phyloP scores from a whole-genome alignment of 2,329 filamentous ascomycete genomes.

The Simplicillium aogashimaense region DNA sequence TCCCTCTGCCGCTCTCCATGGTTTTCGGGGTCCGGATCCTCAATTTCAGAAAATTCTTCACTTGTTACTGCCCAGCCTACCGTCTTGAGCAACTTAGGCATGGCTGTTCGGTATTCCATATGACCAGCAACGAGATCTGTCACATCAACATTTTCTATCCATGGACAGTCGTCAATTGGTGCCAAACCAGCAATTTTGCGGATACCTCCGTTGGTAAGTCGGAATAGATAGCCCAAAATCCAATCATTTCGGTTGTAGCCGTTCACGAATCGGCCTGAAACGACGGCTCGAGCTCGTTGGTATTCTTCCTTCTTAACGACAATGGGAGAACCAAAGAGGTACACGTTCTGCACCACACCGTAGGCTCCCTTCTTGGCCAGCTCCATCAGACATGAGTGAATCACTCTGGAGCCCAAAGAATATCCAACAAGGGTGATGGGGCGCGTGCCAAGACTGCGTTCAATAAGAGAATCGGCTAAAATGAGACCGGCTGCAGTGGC shows the following conservation, averaged over 20 bases:
- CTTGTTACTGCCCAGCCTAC: conserved; percentile 87
- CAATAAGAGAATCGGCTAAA: conserved; percentile 85
- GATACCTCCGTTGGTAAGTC: conserved; percentile 85
- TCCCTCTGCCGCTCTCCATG: conserved; percentile 81
- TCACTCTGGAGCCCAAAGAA: conserved; percentile 83
- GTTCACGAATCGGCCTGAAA: conserved; percentile 89
- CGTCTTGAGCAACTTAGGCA: conserved; percentile 78
- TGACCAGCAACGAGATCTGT: conserved; percentile 81
- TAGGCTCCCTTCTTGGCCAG: conserved; percentile 74
- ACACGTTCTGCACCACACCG: conserved; percentile 89
- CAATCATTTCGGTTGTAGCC: conserved; percentile 93
- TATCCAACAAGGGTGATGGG: conserved; percentile 93
- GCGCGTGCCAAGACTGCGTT: conserved; percentile 80
- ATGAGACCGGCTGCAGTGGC: conserved; percentile 85
- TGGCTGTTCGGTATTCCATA: conserved; percentile 91
- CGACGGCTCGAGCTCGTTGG: conserved; percentile 67
- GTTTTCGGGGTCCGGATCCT: conserved; percentile 93
- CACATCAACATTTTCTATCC: conserved; percentile 81
- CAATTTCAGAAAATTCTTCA: conserved; percentile 92
- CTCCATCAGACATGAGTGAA: conserved; percentile 84
- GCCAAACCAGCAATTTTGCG: conserved; percentile 78
- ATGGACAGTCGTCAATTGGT: conserved; percentile 63
- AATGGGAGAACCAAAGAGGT: conserved; percentile 84
- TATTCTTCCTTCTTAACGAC: conserved; percentile 91
- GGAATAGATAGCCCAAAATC: conserved; percentile 95